phyloP scores from a whole-genome alignment of 2,329 filamentous ascomycete genomes.

The Aspergillus hortae region DNA sequence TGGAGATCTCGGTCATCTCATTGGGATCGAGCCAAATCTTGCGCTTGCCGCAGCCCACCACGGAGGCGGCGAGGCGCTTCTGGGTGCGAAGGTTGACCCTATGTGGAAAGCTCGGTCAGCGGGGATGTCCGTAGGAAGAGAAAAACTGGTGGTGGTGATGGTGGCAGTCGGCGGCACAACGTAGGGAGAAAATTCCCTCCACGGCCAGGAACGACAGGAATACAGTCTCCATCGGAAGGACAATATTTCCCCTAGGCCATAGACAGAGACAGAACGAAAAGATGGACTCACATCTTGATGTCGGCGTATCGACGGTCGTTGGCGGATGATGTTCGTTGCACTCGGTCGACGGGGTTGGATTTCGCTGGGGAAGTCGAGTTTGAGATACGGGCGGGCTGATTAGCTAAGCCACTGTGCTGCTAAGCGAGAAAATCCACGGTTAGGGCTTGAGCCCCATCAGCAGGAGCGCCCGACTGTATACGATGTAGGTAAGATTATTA shows the following conservation, averaged over 20 bases:
- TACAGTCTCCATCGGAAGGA: constrained; percentile 14
- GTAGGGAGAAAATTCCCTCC: not conserved
- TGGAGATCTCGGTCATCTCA: constrained; percentile 98
- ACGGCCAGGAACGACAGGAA: constrained; percentile 3
- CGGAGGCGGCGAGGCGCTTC: constrained; percentile 98
- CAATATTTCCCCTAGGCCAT: constrained; percentile 15
- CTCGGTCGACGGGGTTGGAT: constrained; percentile 30
- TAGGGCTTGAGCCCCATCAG: constrained; percentile 33
- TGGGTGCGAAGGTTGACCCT: constrained; percentile 99
- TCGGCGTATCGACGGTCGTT: constrained; percentile 46
- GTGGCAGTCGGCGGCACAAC: not conserved
- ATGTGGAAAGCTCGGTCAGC: constrained; percentile 34
- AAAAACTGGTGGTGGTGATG: not conserved
- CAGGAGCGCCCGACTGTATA: too few species aligned
- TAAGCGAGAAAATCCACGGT: constrained; percentile 38
- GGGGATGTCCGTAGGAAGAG: constrained; percentile 10
- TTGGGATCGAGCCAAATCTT: constrained; percentile 99
- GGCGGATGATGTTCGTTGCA: constrained; percentile 44
- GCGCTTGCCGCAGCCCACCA: constrained; percentile 98
- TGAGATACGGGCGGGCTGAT: constrained; percentile 35
- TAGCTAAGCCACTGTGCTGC: constrained; percentile 37
- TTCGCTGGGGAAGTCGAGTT: constrained; percentile 39
- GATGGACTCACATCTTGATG: constrained; percentile 45
- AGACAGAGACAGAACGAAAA: constrained; percentile 17
- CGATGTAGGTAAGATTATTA: not conserved